These are phyloP conservation scores for Candida boleticola DNA, from an alignment of 805 yeast genomes.

Conservation along the genomic window DNA sequence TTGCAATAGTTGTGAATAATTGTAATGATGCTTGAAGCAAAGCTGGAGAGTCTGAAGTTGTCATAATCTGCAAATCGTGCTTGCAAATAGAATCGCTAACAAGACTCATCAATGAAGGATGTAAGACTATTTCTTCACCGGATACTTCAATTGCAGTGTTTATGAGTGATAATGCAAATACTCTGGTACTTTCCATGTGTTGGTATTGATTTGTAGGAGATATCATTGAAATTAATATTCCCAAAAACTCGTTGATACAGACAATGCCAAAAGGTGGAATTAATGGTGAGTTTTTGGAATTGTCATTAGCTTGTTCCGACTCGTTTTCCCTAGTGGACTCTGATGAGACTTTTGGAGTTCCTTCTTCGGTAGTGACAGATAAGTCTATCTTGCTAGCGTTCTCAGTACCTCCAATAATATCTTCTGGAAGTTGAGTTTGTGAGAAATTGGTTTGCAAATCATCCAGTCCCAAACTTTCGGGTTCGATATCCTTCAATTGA, in stretches of 20 bases:
- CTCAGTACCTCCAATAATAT: constrained; percentile 52
- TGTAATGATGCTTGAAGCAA: constrained; percentile 74
- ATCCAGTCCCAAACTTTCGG: constrained; percentile 30
- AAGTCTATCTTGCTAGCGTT: constrained; percentile 12
- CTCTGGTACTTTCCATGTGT: constrained; percentile 83
- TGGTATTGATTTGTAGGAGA: constrained; percentile 80
- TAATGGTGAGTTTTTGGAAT: neutral
- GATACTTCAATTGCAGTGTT: constrained; percentile 79
- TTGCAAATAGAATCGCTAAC: constrained; percentile 83
- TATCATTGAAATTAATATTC: constrained; percentile 72
- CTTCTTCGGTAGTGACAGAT: constrained; percentile 12
- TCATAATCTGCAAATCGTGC: constrained; percentile 75
- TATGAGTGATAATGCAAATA: constrained; percentile 74
- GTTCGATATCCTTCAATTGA: constrained; percentile 55
- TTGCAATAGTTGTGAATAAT: constrained; percentile 67
- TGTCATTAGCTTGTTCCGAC: constrained; percentile 1
- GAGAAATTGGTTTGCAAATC: constrained; percentile 50
- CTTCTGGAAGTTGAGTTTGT: constrained; percentile 53
- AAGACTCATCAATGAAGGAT: constrained; percentile 63
- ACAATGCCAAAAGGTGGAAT: constrained; percentile 62
- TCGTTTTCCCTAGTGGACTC: neutral
- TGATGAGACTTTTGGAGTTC: constrained; percentile 11
- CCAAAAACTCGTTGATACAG: constrained; percentile 73
- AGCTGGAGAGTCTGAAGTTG: constrained; percentile 68
- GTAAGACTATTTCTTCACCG: constrained; percentile 58